Base-by-base conservation (phyloP, 192 early-diverging fungal species). In the Radiomyces spectabilis region DNA sequence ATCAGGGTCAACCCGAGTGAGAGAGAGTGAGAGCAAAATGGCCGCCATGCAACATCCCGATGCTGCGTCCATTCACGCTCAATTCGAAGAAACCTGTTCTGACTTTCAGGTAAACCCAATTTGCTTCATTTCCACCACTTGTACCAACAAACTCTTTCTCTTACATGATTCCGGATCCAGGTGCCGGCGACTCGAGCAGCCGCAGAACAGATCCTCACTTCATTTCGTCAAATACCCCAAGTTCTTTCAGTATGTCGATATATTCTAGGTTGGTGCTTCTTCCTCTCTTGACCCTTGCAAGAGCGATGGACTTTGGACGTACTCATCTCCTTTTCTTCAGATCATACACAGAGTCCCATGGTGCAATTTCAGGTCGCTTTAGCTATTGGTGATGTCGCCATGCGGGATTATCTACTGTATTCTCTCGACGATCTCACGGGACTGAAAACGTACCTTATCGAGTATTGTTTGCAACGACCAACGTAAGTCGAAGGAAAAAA, bases 301-400 rank as follows among this genome's bases (percentile, higher is more conserved):
- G 59, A 22, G n/a, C 34, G 8, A 15, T 53, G 24, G 59, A 42
- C 24, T 31, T 43, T 52, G 50, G 1, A 33, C 12, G 1, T 43
- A 27, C 1, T 39, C 26, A 31, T 15, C 40, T 13, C 46, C 30
- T 9, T 39, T 18, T 47, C 45, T 51, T 35, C 53, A 85, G 84
- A 85, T 42, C 48, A 80, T 48, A 79, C 82, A 34, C 51, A 66
- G 25, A 60, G 55, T 5, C 60, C 74, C 8, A 64, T 66, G 40
- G 78, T 77, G 29, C 85, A 79, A 51, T 87, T 87, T 48, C 80
- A 85, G 32, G 79, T 73, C 13, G 71, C 79, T 41, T 61, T 68
- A 18, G 73, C 80, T 18, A 76, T 87, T 10, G 74, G 63, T 29
- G 72, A 77, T 41, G 64, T 72, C 9, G 69, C 75, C 2, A 63